phyloP scores from a whole-genome alignment of 805 yeast species.

The Candida insectalens region DNA sequence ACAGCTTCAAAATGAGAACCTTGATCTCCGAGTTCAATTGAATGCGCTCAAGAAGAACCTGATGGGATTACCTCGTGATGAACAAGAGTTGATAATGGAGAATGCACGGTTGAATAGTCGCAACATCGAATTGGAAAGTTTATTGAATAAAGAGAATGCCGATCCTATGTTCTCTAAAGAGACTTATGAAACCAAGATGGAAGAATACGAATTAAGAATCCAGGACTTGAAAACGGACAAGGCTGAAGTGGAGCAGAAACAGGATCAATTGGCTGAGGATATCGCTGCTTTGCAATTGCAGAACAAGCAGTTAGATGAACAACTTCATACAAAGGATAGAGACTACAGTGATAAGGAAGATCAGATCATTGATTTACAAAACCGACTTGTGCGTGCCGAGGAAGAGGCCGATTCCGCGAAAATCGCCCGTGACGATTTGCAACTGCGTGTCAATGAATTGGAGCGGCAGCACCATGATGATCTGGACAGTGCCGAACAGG shows the following conservation, averaged over 20 bases:
- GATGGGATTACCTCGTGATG: constrained; percentile 34
- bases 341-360: background rate
- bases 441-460: too few species aligned
- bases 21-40: constrained; percentile 33
- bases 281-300: background rate
- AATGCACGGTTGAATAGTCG: constrained; percentile 6
- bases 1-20: constrained; percentile 30
- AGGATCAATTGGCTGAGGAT: background rate
- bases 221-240: background rate
- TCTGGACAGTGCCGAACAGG: too few species aligned
- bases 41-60: constrained; percentile 28
- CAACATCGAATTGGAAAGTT: too few species aligned
- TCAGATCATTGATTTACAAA: constrained; percentile 1
- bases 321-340: background rate
- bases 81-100: constrained; percentile 23
- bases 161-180: background rate
- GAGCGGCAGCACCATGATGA: too few species aligned
- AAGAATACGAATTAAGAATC: constrained; percentile 1
- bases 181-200: background rate
- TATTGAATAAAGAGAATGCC: constrained; percentile 1
- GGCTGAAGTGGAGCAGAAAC: background rate
- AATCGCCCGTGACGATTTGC: constrained; percentile 6
- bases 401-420: constrained; percentile 5
- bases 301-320: background rate
- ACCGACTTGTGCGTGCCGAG: background rate